Conservation (phyloP, 345 rosid genomes). For the Hibiscus syriacus region DNA sequence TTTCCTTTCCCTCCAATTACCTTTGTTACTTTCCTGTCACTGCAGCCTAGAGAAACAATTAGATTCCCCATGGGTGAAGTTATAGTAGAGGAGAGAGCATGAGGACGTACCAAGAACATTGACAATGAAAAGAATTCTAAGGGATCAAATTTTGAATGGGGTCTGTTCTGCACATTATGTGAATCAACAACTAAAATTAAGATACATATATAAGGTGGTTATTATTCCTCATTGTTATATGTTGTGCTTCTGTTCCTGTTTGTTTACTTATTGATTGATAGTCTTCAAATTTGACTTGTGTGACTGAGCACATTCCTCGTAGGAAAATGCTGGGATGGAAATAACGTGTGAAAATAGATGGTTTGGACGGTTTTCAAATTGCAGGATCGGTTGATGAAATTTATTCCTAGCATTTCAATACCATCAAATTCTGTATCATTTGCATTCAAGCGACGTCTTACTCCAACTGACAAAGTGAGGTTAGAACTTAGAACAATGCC, state of each 20-base stretch:
- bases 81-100: conserved; percentile 63
- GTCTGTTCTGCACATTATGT: conserved; percentile 58
- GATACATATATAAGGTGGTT: conserved; percentile 71
- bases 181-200: conserved; percentile 68
- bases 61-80: conserved; percentile 84
- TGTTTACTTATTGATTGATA: not conserved
- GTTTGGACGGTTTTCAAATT: conserved; percentile 14
- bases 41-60: conserved; percentile 80
- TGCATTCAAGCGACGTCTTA: conserved; percentile 83
- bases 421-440: conserved; percentile 81
- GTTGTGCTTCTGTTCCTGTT: not conserved
- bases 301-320: not conserved
- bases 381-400: conserved; percentile 79
- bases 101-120: conserved; percentile 49
- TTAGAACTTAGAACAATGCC: conserved; percentile 16
- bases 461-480: conserved; percentile 83
- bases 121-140: conserved; percentile 55
- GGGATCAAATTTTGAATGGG: conserved; percentile 54
- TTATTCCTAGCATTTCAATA: conserved; percentile 74
- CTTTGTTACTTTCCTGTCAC: conserved; percentile 5
- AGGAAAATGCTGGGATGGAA: not conserved
- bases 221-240: not conserved
- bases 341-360: conserved; percentile 5
- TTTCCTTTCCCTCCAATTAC: not conserved
- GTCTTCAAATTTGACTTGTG: not conserved